Conservation (phyloP, 2,329 filamentous ascomycete genomes). For the Graphiopsis chlorocephala region DNA sequence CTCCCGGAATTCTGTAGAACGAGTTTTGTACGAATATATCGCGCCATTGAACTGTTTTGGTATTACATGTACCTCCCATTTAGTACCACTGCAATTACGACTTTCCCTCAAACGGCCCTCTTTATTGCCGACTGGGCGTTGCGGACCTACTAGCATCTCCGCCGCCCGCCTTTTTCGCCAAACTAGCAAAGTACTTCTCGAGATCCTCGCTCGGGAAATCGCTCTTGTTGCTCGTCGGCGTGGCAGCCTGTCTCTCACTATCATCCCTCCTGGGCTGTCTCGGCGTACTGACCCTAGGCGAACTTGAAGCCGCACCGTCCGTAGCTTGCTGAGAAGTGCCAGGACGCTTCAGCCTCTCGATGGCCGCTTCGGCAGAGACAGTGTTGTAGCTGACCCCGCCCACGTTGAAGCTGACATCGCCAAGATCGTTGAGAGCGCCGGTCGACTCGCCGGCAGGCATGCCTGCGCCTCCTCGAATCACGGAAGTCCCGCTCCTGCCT, state of each 20-base stretch:
- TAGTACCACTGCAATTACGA: no score
- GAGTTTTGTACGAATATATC: neutral
- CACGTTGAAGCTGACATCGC: conserved; percentile 71
- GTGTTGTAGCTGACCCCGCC: conserved; percentile 74
- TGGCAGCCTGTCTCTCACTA: conserved; percentile 13
- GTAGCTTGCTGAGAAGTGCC: neutral
- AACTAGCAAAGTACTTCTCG: conserved; percentile 58
- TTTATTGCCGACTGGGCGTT: conserved; percentile 6
- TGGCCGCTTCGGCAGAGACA: conserved; percentile 31
- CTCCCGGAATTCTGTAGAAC: neutral
- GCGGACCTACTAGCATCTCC: conserved; percentile 15
- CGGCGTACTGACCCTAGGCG: conserved; percentile 18
- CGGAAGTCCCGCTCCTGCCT: neutral
- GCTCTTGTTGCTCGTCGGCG: conserved; percentile 56
- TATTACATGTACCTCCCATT: no score
- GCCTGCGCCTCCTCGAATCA: conserved; percentile 15
- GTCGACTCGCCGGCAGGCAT: conserved; percentile 38
- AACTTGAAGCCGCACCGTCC: neutral
- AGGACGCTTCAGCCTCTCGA: conserved; percentile 32
- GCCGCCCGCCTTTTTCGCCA: conserved; percentile 53
- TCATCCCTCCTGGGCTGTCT: conserved; percentile 23
- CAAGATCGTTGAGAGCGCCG: conserved; percentile 32
- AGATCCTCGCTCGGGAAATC: conserved; percentile 55
- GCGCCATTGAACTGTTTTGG: no score
- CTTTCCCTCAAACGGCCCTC: no score